phyloP scores from a whole-genome alignment of 164 flowering plant genomes.

The Cinnamomum micranthum region DNA sequence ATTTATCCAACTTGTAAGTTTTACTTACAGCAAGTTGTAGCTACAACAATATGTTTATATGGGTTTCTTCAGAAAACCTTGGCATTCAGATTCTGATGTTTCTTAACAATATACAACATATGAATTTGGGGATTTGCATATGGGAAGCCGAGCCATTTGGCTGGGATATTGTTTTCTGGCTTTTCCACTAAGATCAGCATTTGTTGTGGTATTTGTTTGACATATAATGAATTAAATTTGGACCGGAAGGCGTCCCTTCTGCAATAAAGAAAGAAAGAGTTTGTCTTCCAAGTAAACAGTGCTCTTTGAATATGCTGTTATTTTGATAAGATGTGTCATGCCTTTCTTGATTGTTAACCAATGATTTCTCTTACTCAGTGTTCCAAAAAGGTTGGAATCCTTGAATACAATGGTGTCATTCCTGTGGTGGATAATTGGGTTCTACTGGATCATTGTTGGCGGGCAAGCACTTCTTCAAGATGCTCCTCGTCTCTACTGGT shows the following conservation, averaged over 20 bases:
- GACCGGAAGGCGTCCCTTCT: not conserved
- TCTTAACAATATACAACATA: no score
- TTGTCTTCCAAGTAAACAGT: not conserved
- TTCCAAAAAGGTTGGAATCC: slow-evolving; percentile 47
- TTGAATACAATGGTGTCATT: slow-evolving; percentile 50
- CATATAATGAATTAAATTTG: not conserved
- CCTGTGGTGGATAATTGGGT: slow-evolving; percentile 75
- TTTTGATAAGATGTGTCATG: not conserved
- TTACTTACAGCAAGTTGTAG: no score
- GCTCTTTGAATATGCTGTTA: not conserved
- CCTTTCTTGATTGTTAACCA: not conserved
- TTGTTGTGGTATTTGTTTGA: not conserved
- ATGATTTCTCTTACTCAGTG: slow-evolving; percentile 25
- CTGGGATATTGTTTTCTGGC: not conserved
- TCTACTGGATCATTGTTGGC: slow-evolving; percentile 64
- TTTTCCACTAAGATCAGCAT: no score
- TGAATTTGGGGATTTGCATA: not conserved
- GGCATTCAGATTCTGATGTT: no score
- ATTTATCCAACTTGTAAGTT: no score
- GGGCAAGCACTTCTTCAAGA: slow-evolving; percentile 64
- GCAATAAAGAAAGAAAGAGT: not conserved
- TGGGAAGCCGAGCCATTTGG: not conserved
- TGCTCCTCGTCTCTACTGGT: slow-evolving; percentile 77
- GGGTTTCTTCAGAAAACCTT: no score
- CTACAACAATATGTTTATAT: no score